Base-by-base conservation (phyloP, 1,139 yeast species). In the Geotrichum candidum region DNA sequence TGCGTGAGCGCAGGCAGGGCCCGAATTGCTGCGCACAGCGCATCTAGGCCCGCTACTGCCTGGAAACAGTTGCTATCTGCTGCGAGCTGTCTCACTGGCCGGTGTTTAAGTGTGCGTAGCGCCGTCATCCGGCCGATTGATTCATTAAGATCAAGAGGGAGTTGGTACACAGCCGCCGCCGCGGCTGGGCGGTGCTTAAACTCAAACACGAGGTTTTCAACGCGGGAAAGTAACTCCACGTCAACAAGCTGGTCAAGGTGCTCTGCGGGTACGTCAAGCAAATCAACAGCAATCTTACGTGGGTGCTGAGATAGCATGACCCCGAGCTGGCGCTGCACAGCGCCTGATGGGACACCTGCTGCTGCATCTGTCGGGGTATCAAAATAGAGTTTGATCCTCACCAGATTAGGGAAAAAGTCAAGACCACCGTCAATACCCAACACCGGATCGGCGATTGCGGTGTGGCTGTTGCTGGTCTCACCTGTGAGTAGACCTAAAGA, bases 101-200 rank as follows among this genome's bases (percentile, higher is more conserved):
- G 35, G 41, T 51, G 51, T 38, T 46, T 54, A 33, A 58, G 54
- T 5, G 41, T 23, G 27, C 25, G 35, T 22, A 58, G 27, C 7
- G 58, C 54, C n/a, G 61, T 25, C 58, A 58, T 58, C 5, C 25
- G 35, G 50, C 61, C 58, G 27, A 58, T 45, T 23, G 61, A 51
- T 4, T 33, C 23, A 13, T 50, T 41, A n/a, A 54, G 38, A 7
- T 38, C 38, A 1, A 23, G 56, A 18, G 51, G 35, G 25, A 58
- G 31, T 41, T 22, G 29, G 52, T 57, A 52, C 9, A 55, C 33
- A 3, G 53, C 29, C 46, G 27, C 29, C 4, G 57, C 41, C 18
- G 18, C 18, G 18, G 23, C 11, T 2, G 46, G 46, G 15, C n/a
- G 46, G 22, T 41, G 46, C 53, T 51, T 27, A 31, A 58, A 46